Conservation (phyloP, 2,329 filamentous ascomycete genomes). For the Biscogniauxia mediterranea region DNA sequence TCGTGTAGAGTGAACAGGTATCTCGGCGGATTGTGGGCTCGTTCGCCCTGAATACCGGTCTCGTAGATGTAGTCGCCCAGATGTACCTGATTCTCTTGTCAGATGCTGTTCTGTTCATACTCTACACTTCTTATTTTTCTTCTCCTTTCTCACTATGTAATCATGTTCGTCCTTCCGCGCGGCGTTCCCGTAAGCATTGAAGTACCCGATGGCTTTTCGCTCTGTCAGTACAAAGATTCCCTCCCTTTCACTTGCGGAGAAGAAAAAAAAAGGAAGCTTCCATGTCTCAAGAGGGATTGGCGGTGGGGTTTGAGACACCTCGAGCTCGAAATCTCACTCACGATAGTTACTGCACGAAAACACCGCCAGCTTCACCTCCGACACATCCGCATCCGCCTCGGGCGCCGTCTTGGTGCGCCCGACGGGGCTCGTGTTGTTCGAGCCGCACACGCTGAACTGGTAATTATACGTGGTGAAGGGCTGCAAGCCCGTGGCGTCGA, state of each 20-base stretch:
- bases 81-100: constrained; percentile 21
- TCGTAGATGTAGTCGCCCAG: constrained; percentile 64
- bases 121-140: not conserved
- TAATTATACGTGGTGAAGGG: constrained; percentile 35
- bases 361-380: constrained; percentile 32
- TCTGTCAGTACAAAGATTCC: constrained; percentile 1
- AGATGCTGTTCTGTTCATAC: not conserved
- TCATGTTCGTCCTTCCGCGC: constrained; percentile 44
- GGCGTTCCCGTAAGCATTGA: constrained; percentile 46
- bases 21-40: constrained; percentile 26
- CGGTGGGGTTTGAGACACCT: not conserved
- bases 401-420: constrained; percentile 38
- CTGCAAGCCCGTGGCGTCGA: constrained; percentile 48
- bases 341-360: constrained; percentile 36
- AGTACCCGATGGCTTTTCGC: constrained; percentile 41
- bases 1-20: constrained; percentile 39
- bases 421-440: constrained; percentile 29
- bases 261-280: not conserved
- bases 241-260: not conserved
- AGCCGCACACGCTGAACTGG: constrained; percentile 34
- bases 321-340: constrained; percentile 13
- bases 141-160: constrained; percentile 40
- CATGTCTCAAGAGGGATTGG: no score
- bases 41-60: constrained; percentile 37
- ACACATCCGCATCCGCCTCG: constrained; percentile 25